These are phyloP conservation scores for Ettlia oleoabundans DNA, from an alignment of 139 green algal species.

Conservation along the genomic window DNA sequence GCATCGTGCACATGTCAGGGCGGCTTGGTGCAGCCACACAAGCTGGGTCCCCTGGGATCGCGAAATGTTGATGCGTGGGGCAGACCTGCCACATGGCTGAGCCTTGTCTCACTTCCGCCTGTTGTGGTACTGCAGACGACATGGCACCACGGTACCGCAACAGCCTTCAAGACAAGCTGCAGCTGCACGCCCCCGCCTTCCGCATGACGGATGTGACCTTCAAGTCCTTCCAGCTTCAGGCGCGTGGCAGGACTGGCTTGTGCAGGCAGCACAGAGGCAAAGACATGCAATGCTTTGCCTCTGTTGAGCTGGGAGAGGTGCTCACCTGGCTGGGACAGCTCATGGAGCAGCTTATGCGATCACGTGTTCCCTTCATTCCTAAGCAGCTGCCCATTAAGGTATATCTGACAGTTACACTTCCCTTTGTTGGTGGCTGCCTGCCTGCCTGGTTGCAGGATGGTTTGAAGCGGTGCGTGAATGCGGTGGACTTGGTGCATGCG, in stretches of 20 bases:
- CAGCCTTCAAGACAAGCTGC: slow-evolving; percentile 45
- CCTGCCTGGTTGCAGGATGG: slow-evolving; percentile 47
- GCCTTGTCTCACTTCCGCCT: neutral
- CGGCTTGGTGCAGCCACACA: too few species aligned
- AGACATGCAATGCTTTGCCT: neutral
- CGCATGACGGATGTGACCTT: slow-evolving; percentile 59
- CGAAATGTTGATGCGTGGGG: too few species aligned
- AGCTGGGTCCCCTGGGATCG: too few species aligned
- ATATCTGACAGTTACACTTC: too few species aligned
- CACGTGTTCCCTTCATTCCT: too few species aligned
- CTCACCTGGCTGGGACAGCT: too few species aligned
- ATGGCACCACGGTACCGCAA: slow-evolving; percentile 56
- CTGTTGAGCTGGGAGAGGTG: too few species aligned
- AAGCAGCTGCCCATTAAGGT: too few species aligned
- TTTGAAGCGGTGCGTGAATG: slow-evolving; percentile 45
- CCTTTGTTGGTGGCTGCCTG: neutral
- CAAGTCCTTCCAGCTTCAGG: slow-evolving; percentile 49
- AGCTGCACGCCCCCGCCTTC: slow-evolving; percentile 49
- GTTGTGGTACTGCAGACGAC: slow-evolving; percentile 41
- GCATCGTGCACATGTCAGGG: too few species aligned
- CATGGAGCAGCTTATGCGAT: too few species aligned
- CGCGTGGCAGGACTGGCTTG: neutral
- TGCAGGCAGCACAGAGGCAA: neutral
- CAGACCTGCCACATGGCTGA: neutral
- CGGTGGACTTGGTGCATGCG: slow-evolving; percentile 64